These are phyloP conservation scores for Dothideomycetes sp. DNA, from an alignment of 2,329 filamentous ascomycete species.

Conservation along the genomic window DNA sequence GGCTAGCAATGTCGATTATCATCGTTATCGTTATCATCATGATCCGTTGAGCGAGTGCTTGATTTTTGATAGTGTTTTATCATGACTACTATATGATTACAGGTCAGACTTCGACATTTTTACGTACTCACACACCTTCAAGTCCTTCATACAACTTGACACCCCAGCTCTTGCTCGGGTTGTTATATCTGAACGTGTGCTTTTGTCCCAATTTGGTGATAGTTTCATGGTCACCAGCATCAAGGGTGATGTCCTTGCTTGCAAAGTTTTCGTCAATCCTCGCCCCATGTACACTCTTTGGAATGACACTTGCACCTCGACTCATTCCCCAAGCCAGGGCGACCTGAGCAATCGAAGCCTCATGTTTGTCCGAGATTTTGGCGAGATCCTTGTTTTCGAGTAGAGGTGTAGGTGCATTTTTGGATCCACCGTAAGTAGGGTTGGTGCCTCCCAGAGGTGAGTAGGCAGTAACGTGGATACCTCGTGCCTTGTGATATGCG, in stretches of 20 bases:
- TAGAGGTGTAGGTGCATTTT: constrained; percentile 26
- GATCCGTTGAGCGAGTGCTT: no score
- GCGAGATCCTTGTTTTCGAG: constrained; percentile 35
- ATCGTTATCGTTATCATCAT: no score
- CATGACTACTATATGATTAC: neutral
- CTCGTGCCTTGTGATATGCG: constrained; percentile 41
- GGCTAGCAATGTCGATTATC: no score
- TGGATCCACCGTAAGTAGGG: constrained; percentile 32
- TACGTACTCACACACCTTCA: constrained; percentile 22
- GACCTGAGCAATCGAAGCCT: constrained; percentile 36
- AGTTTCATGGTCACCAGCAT: constrained; percentile 29
- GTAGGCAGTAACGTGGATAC: constrained; percentile 47
- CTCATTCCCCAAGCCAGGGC: constrained; percentile 42
- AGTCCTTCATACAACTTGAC: constrained; percentile 35
- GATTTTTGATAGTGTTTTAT: constrained; percentile 1
- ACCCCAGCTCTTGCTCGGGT: constrained; percentile 34
- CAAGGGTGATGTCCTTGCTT: constrained; percentile 28
- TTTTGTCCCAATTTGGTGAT: constrained; percentile 28
- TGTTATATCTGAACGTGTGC: constrained; percentile 30
- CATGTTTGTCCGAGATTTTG: constrained; percentile 32
- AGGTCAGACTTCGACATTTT: neutral
- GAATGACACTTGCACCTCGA: constrained; percentile 42
- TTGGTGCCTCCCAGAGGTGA: constrained; percentile 38
- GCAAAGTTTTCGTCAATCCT: constrained; percentile 39
- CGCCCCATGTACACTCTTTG: constrained; percentile 38